Base-by-base conservation (phyloP, 306 rosid species). In the Corylus americana region DNA sequence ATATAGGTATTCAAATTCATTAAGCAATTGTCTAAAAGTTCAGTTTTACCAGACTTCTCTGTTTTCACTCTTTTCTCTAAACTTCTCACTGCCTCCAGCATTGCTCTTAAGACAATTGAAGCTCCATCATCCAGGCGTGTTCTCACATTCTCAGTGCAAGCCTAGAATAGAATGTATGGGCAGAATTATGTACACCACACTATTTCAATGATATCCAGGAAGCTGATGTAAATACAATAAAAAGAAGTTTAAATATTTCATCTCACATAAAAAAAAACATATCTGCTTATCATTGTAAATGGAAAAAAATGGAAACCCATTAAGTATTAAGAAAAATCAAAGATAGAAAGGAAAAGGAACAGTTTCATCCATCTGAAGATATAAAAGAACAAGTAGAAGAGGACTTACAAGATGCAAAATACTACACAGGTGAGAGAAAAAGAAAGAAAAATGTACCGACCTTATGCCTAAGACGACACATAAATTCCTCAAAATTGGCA, bases 401-500 rank as follows among this genome's bases (percentile, higher is more conserved):
- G 20, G 71, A 8, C 13, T 17, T 64, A 39, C 48, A 25, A 66
- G 49, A 66, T 35, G 49, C 49, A 66, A 66, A 66, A 66, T 22
- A 16, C 1, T 7, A 13, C 10, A 11, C 47, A 35, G 3, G 7
- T 59, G 66, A 59, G 35, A 31, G 45, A 66, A 75, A 58, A 73
- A 71, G 44, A 49, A 58, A 70, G 27, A 53, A 20, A 29, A 63
- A 64, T 25, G 61, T 73, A 79, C 83, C 31, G 62, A 95, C 98
- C 99, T 90, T 90, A 83, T 89, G 89, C 88, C 99, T 85, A 79
- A 87, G 87, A 79, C 80, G 73, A 44, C 94, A 89, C 20, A 82
- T 64, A 83, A 95, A 95, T 83, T 95, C 97, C 86, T 90, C 98
- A 82, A 92, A 95, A 87, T 92, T 95, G 72, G 91, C 99, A 83